Evolutionary conservation across 208 protist species (phyloP).

Genomic region (Vickermania spadyakhi): DNA sequence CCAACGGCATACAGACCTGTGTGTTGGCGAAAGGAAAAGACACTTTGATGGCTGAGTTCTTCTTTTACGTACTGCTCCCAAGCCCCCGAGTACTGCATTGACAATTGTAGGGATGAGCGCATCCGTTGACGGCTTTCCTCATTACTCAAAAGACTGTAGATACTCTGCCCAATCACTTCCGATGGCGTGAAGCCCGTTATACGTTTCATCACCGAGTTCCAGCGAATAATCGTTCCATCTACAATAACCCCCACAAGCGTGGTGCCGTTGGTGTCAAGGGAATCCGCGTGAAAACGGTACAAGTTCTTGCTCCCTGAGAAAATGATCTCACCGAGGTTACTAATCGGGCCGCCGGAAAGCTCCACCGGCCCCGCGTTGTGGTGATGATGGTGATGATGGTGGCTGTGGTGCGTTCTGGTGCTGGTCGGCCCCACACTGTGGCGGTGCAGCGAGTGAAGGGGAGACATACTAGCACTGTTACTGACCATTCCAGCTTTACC

Average conservation of each 20-base stretch:
- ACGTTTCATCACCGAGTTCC: slow-evolving; percentile 50
- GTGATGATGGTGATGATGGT: background rate
- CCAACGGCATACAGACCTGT: slow-evolving; percentile 49
- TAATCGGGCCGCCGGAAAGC: slow-evolving; percentile 11
- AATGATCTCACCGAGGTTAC: slow-evolving; percentile 61
- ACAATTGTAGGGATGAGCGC: slow-evolving; percentile 30
- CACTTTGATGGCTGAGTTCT: slow-evolving; percentile 33
- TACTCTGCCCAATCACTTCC: slow-evolving; percentile 61
- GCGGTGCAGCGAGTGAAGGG: background rate
- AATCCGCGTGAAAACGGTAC: slow-evolving; percentile 64
- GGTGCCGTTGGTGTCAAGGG: slow-evolving; percentile 31
- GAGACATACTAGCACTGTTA: background rate
- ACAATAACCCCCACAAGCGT: slow-evolving; percentile 66
- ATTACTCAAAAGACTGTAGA: slow-evolving; percentile 49
- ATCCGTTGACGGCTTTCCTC: slow-evolving; percentile 31
- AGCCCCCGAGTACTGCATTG: slow-evolving; percentile 37
- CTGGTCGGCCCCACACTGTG: background rate
- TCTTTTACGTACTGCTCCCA: slow-evolving; percentile 49
- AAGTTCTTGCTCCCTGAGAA: slow-evolving; percentile 72
- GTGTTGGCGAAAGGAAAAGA: slow-evolving; percentile 60
- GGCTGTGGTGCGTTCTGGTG: background rate
- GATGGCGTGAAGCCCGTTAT: slow-evolving; percentile 49
- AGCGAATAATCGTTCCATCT: slow-evolving; percentile 84
- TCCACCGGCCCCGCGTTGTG: background rate
- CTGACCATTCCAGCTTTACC: background rate